Evolutionary conservation across 441 rosid genomes (phyloP), one percentile per base, ranked within the genome.

Genomic region (Cnidoscolus chayamansa): DNA sequence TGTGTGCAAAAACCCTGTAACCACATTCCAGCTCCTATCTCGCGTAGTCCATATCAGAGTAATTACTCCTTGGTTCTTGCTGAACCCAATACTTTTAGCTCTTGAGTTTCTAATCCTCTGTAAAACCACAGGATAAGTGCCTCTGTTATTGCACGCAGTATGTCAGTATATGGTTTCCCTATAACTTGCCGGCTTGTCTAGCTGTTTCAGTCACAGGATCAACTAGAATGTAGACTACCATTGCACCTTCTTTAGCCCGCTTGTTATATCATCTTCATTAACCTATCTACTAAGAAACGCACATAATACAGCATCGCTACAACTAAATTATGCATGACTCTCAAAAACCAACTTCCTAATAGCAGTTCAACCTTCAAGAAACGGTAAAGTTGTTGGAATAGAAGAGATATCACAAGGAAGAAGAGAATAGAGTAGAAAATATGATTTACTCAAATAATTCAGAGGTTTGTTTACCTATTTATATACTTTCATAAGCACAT

Each of bases 111-210:
- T 82, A 69, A 90, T 94, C 7, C 93, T 73, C 78, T 85, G 96
- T 81, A 89, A 80, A 64, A 88, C 90, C 0, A 84, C 12, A 13
- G 95, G 94, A 80, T 89, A 67, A 94, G 78, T 31, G 96, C 81
- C 67, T 90, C 90, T 0, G 97, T 94, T 71, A 94, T 89, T 25
- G 95, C 97, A 54, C 98, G 91, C 13, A 92, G 73, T 16, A 94
- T 79, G 76, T 92, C 96, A 1, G 84, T 76, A 47, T 90, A 84
- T n/a, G 94, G 90, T 37, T 68, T 13, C 86, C 84, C 96, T 90
- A 94, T 16, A 84, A 65, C 57, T 77, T 80, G 77, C 95, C 89
- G 75, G 94, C 94, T 74, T 86, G 78, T 71, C 70, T 82, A 17
- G 92, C 91, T 50, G 95, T 78, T 75, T 88, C 90, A 0, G 91